These are phyloP conservation scores for Colletotrichum sp. DNA, from an alignment of 2,329 filamentous ascomycete species.

Conservation along the genomic window DNA sequence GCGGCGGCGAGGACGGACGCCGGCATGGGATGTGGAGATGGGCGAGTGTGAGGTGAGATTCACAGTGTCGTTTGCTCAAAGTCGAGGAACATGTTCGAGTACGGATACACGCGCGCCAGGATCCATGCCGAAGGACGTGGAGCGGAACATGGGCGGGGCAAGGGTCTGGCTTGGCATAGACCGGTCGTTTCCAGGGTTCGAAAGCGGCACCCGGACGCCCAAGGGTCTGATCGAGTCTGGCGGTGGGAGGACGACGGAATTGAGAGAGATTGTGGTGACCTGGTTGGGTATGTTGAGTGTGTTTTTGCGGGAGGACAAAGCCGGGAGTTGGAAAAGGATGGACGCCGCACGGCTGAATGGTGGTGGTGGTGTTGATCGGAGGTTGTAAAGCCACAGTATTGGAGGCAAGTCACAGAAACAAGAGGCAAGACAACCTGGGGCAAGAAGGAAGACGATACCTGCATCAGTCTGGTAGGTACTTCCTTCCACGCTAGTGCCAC, in stretches of 20 bases:
- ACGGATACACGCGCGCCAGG: not conserved
- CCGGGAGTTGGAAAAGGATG: not conserved
- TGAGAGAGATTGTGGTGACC: not conserved
- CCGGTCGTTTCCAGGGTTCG: conserved; percentile 6
- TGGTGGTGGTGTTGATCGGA: not conserved
- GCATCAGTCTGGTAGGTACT: not conserved
- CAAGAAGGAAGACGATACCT: not conserved
- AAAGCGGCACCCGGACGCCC: not conserved
- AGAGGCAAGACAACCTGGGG: not conserved
- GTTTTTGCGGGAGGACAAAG: not conserved
- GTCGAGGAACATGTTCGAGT: not conserved
- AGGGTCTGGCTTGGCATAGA: conserved; percentile 6
- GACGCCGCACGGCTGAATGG: not conserved
- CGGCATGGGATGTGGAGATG: not conserved
- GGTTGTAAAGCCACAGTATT: not conserved
- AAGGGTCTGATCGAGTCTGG: not conserved
- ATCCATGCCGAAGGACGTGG: not conserved
- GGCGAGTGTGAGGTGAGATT: not conserved
- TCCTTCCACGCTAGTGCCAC: not conserved
- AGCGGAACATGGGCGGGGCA: not conserved
- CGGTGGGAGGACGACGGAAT: not conserved
- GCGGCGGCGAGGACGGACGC: not conserved
- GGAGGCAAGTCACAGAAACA: not conserved
- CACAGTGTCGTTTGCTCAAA: not conserved
- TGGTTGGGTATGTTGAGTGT: not conserved